A percentile compares a stretch with the other conserved stretches of the same genome.
Conservation (phyloP, 768 basidiomycete genomes). For the Mycena floridula region DNA sequence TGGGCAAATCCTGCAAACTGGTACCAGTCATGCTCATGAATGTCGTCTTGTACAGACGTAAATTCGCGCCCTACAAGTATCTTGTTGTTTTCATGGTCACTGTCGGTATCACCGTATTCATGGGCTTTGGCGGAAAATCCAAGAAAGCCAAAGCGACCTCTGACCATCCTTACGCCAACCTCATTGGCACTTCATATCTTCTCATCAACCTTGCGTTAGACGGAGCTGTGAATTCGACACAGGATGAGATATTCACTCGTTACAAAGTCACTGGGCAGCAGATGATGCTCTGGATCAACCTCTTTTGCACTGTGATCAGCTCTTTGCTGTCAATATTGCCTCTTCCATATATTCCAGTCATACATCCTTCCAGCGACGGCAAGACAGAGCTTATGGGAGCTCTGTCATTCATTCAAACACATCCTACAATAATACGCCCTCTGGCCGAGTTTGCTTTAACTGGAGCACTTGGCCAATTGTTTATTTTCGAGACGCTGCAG, state of each 20-base stretch:
- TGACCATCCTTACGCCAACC: constrained; percentile 44
- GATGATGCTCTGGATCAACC: constrained; percentile 99
- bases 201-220: constrained; percentile 87
- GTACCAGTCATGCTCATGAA: constrained; percentile 99
- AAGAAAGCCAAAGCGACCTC: constrained; percentile 23
- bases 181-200: constrained; percentile 72
- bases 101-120: constrained; percentile 86
- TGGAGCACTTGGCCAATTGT: constrained; percentile 92
- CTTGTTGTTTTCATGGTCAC: constrained; percentile 93
- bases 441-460: constrained; percentile 82
- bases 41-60: constrained; percentile 87
- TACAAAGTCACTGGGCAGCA: constrained; percentile 82
- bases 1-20: constrained; percentile 98
- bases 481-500: constrained; percentile 94
- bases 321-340: constrained; percentile 65
- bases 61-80: constrained; percentile 93
- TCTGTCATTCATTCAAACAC: constrained; percentile 65
- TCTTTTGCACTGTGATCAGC: constrained; percentile 75
- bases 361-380: constrained; percentile 60
- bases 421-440: constrained; percentile 70
- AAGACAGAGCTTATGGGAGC: constrained; percentile 62
- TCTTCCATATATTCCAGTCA: constrained; percentile 75
- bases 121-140: constrained; percentile 65
- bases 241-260: constrained; percentile 89
- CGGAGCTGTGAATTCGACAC: constrained; percentile 91